Conservation (phyloP, 2,329 filamentous ascomycete species). For the Zasmidium angulare region DNA sequence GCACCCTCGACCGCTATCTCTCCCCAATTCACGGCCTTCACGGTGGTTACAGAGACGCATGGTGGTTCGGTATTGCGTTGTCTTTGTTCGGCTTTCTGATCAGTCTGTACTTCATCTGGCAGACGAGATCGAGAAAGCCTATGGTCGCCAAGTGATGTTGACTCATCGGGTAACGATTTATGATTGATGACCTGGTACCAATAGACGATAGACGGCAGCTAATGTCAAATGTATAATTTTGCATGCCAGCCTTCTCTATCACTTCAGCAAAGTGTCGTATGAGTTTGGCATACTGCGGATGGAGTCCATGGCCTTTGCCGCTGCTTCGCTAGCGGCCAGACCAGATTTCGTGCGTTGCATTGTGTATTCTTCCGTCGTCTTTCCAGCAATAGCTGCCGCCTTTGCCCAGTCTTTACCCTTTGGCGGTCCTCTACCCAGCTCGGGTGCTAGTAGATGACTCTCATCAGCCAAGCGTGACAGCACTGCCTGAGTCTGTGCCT, state of each 20-base stretch:
- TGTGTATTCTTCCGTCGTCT: constrained; percentile 16
- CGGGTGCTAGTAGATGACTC: constrained; percentile 35
- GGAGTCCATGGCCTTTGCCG: constrained; percentile 15
- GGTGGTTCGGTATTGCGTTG: constrained; percentile 7
- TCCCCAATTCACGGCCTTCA: not conserved
- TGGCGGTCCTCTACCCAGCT: constrained; percentile 18
- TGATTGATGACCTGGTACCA: not conserved
- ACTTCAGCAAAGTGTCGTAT: constrained; percentile 10
- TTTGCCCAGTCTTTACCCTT: constrained; percentile 29
- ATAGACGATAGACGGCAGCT: not conserved
- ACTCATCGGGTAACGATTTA: not conserved
- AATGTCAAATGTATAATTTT: not conserved
- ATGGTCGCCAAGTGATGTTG: not conserved
- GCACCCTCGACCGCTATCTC: constrained; percentile 52
- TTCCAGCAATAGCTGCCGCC: constrained; percentile 23
- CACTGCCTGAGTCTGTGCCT: constrained; percentile 26
- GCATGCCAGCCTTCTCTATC: not conserved
- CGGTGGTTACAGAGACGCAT: constrained; percentile 2
- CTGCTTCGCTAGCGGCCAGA: constrained; percentile 14
- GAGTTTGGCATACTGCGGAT: constrained; percentile 22
- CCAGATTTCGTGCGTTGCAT: constrained; percentile 22
- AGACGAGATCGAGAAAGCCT: constrained; percentile 2
- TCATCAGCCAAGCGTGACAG: constrained; percentile 34
- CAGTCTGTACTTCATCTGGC: constrained; percentile 7
- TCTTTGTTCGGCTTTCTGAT: constrained; percentile 1